Conservation (phyloP, 208 protist species). For the Acanthamoeba castellanii region DNA sequence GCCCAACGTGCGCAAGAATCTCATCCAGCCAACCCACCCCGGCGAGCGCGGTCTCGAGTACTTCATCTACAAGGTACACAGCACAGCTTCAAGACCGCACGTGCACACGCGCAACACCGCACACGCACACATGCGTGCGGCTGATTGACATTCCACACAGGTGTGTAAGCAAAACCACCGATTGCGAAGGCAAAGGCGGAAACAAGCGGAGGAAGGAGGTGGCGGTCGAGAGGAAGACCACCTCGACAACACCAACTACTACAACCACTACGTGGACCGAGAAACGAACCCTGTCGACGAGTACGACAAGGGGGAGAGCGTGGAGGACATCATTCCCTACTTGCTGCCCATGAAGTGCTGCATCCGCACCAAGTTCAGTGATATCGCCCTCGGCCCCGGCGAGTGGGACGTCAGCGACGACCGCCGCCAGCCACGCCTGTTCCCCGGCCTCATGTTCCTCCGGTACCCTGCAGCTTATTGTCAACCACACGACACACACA, state of each 20-base stretch:
- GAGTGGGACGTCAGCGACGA: neutral
- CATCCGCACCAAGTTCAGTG: constrained; percentile 12
- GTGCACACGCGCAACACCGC: too few species aligned
- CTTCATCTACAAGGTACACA: constrained; percentile 21
- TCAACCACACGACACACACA: too few species aligned
- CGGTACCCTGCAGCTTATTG: neutral
- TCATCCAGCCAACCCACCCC: neutral
- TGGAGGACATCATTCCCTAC: constrained; percentile 26
- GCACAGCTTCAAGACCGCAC: too few species aligned
- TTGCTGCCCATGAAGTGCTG: constrained; percentile 29
- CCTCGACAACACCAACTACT: neutral
- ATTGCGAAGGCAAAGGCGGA: neutral
- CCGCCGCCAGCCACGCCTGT: neutral
- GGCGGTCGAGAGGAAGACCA: neutral
- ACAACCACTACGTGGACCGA: neutral
- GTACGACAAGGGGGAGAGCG: constrained; percentile 15
- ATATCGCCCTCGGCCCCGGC: neutral
- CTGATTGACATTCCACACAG: neutral
- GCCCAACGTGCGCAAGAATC: constrained; percentile 58
- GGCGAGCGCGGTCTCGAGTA: constrained; percentile 35
- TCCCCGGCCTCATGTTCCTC: constrained; percentile 12
- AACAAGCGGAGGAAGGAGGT: neutral
- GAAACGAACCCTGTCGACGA: neutral
- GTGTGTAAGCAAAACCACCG: constrained; percentile 5
- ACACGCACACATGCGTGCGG: too few species aligned